A percentile compares a stretch with the other conserved stretches of the same genome.
phyloP scores from a whole-genome alignment of 768 basidiomycete species.

The Pholiota conissans region DNA sequence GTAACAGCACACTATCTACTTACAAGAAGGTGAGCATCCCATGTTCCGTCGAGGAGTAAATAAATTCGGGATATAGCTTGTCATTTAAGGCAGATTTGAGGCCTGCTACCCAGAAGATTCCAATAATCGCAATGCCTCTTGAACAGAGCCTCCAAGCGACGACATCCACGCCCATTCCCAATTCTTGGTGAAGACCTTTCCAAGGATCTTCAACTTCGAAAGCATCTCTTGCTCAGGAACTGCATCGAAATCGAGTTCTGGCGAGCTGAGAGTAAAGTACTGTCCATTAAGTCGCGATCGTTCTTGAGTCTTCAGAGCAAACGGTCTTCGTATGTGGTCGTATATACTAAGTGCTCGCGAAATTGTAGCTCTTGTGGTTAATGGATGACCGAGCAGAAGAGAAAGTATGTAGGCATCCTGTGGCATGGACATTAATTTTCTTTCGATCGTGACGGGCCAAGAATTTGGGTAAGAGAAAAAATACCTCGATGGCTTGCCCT shows the following conservation, averaged over 20 bases:
- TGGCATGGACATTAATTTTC: constrained; percentile 3
- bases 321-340: constrained; percentile 50
- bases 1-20: too few relatives aligned
- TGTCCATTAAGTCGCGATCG: constrained; percentile 40
- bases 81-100: too few relatives aligned
- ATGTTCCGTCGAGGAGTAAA: too few relatives aligned
- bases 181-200: constrained; percentile 41
- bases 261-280: constrained; percentile 38
- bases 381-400: constrained; percentile 43
- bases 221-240: constrained; percentile 27
- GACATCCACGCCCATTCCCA: constrained; percentile 68
- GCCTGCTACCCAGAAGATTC: constrained; percentile 15
- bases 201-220: constrained; percentile 38
- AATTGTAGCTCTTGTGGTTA: constrained; percentile 38
- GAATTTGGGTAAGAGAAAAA: constrained; percentile 19
- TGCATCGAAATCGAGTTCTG: constrained; percentile 29
- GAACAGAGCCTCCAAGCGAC: constrained; percentile 39
- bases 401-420: constrained; percentile 54
- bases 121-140: constrained; percentile 36
- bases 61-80: too few relatives aligned
- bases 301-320: constrained; percentile 37
- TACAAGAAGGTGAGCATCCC: too few relatives aligned
- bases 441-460: too few relatives aligned
- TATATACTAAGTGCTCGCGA: constrained; percentile 43
- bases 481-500: constrained; percentile 59